Evolutionary conservation across 495 filamentous ascomycete species (phyloP).

Genomic region (Penicillium bovifimosum): DNA sequence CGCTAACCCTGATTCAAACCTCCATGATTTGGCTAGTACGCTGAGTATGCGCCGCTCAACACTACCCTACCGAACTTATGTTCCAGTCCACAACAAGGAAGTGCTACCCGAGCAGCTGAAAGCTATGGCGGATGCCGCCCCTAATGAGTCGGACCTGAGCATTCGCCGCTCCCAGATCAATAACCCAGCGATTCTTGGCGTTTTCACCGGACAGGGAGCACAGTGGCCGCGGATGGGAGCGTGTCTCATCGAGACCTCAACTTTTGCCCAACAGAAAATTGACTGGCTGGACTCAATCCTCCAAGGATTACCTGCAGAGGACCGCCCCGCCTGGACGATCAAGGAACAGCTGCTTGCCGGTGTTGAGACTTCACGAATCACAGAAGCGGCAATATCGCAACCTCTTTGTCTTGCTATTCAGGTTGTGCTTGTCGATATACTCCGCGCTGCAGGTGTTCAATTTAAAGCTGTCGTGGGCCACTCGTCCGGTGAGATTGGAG

Average conservation of each 20-base stretch:
- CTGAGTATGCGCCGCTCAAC: neutral
- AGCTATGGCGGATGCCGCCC: too few species aligned
- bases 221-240: neutral
- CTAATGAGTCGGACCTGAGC: too few species aligned
- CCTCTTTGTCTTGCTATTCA: slow-evolving; percentile 33
- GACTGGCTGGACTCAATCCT: too few species aligned
- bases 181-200: neutral
- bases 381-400: slow-evolving; percentile 24
- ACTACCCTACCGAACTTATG: too few species aligned
- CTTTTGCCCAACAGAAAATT: too few species aligned
- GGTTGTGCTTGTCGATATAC: slow-evolving; percentile 21
- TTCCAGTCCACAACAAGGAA: too few species aligned
- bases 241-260: neutral
- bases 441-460: slow-evolving; percentile 7
- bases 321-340: neutral
- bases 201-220: neutral
- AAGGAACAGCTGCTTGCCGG: too few species aligned
- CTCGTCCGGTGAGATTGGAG: slow-evolving; percentile 30
- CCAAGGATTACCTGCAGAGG: too few species aligned
- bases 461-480: slow-evolving; percentile 22
- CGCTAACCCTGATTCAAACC: too few species aligned
- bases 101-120: too few species aligned
- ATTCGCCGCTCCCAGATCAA: too few species aligned
- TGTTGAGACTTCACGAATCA: neutral
- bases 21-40: neutral